Evolutionary conservation across 306 rosid genomes (phyloP), one percentile per base, ranked within the genome.

Genomic region (Canavalia gladiata): DNA sequence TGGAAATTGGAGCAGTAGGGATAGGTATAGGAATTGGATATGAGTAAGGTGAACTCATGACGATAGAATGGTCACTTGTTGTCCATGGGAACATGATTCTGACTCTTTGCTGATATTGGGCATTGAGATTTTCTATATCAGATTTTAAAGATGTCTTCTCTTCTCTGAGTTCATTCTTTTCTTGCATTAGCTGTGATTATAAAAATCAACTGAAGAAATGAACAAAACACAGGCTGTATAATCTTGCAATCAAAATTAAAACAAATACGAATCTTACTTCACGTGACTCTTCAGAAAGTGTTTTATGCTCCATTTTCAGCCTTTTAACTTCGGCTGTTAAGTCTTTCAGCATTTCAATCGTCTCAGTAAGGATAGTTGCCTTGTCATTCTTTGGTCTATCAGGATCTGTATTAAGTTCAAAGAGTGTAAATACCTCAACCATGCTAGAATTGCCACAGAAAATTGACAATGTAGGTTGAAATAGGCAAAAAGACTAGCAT

Each of bases 321-420:
- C 84, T 86, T 79, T 70, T 77, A 29, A 95, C 97, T 83, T 95
- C 91, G 9, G 89, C 86, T 29, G 88, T 82, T 52, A 91, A 88
- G 83, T 95, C 99, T 77, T 89, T 89, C 65, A 95, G 87, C 78
- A 88, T 68, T 80, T 95, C 95, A 77, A 95, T 13, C 2, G 99
- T 88, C 85, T 93, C 97, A 0, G 90, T 82, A 42, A 95, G 94
- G 57, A 95, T 95, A 52, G 99, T 93, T 43, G 89, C 97, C 84
- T 95, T 95, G 82, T 95, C 99, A 72, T 95, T 93, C 90, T 89
- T 92, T 42, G 97, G 97, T 90, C 97, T 95, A 82, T 89, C 95
- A 8, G 97, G 90, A 64, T 91, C 97, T 91, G 89, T 87, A 83
- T 83, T 77, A 39, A 81, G 70, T 55, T 66, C 25, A 80, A 79